Evolutionary conservation across 768 basidiomycete genomes (phyloP), one percentile per base, ranked within the genome.

Genomic region (Obba rivulosa): DNA sequence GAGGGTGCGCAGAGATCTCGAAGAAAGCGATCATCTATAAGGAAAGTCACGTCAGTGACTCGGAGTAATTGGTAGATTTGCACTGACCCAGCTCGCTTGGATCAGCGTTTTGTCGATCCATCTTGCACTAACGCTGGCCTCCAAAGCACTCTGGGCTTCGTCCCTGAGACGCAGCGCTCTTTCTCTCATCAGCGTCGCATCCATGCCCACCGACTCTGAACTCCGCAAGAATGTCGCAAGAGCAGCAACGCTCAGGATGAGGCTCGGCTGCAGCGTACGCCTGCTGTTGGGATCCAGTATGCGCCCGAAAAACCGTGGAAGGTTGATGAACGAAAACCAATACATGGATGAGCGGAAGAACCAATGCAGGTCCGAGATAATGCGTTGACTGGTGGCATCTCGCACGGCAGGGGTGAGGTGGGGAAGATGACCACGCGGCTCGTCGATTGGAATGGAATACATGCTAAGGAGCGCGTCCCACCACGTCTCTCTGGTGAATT

Each of bases 71-170:
- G 7, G 8, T 5, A 38, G n/a, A 38, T 41, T 24, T 13, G 28
- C 8, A 49, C 54, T 41, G 38, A 58, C 57, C 57, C 83, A 89
- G 47, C 84, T 81, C 34, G 85, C 83, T 64, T 89, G 83, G 11
- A 80, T 84, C 7, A 88, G 73, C 25, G 77, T 79, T 57, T 85
- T 81, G 54, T 89, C 85, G 13, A 89, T 73, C 80, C 83, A 85
- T 16, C 79, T 76, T 38, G 81, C 77, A 58, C 77, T 82, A 49
- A 85, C 65, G 58, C 85, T 87, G 20, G 81, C 81, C 51, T 89
- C 84, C 53, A 89, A 65, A 10, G 82, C 78, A 42, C 75, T 71
- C 61, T 85, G 85, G 28, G 86, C 86, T 57, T 82, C 73, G 51
- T 88, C 80, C 40, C 82, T 67, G 45, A 88, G 73, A 45, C 70